Base-by-base conservation (phyloP, 169 alveolate species). In the Plasmodium billcollinsi region DNA sequence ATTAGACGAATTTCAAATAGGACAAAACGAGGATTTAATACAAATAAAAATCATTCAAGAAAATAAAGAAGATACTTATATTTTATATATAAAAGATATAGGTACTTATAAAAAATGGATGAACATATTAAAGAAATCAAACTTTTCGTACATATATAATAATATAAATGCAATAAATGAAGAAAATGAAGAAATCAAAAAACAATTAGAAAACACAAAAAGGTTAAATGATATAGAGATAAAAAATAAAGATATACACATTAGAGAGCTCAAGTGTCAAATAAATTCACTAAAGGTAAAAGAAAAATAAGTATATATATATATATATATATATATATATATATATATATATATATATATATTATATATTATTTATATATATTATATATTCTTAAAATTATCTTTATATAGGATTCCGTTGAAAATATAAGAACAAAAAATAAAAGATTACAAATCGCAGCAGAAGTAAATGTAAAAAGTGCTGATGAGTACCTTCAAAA, bases 181-280 rank as follows among this genome's bases (percentile, higher is more conserved):
- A 65, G 89, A 76, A 65, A 76, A 76, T 76, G 89, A 59, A 59
- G 89, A 76, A 6, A 49, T 76, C 3, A 76, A 59, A 76, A 66
- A 21, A 2, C 18, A 69, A 45, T 50, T 66, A 43, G 71, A 66
- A 11, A 63, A 76, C 65, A 50, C 54, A 15, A 76, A 76, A 56
- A 29, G 54, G 26, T 39, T 76, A 9, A 65, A 21, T 9, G 70
- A 76, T 4, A 76, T 76, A 50, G 89, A 76, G 47, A 56, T 76
- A 71, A 76, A 50, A 69, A 76, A 76, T 66, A 76, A 50, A 20
- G 89, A 76, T 21, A 76, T 76, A 18, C 54, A 76, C 65, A 76
- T 76, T n/a, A 15, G n/a, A 18, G 45, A 24, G 20, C 65, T 76
- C 20, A 50, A 50, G 2, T 74, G 67, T 6, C 33, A 26, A 21